Percentiles rank a stretch among this genome's conserved stretches.
phyloP scores from a whole-genome alignment of 2,329 filamentous ascomycete genomes.

The Sodiomyces alkalinus region DNA sequence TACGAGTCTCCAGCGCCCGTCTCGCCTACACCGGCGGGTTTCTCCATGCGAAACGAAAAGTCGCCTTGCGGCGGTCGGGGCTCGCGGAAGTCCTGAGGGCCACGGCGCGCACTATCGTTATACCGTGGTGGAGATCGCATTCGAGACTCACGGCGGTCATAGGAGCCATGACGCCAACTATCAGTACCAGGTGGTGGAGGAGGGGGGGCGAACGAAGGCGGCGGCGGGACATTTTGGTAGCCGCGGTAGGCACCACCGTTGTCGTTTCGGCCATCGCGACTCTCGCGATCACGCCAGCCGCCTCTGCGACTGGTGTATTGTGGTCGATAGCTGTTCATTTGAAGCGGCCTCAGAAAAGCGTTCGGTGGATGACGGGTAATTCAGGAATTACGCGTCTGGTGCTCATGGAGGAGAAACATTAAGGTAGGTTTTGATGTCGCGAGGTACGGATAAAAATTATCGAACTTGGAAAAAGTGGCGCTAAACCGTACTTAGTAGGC shows the following conservation, averaged over 20 bases:
- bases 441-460: not conserved
- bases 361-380: no score
- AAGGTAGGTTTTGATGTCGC: not conserved
- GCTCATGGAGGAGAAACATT: not conserved
- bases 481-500: no score
- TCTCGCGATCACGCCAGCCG: no score
- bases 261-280: not conserved
- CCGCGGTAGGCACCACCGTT: not conserved
- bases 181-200: not conserved
- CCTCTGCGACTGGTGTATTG: not conserved
- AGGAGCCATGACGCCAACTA: not conserved
- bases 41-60: slow-evolving; percentile 40
- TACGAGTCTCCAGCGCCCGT: slow-evolving; percentile 16
- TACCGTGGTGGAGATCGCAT: no score
- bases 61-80: slow-evolving; percentile 25
- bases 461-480: no score
- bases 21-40: slow-evolving; percentile 31
- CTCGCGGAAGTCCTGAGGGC: not conserved
- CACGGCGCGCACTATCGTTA: not conserved
- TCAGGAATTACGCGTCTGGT: not conserved
- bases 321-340: slow-evolving; percentile 1
- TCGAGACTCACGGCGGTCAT: not conserved
- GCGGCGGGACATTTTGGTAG: no score
- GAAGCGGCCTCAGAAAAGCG: no score
- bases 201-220: not conserved